phyloP scores from a whole-genome alignment of 768 basidiomycete genomes.

The Hebeloma cylindrosporum region DNA sequence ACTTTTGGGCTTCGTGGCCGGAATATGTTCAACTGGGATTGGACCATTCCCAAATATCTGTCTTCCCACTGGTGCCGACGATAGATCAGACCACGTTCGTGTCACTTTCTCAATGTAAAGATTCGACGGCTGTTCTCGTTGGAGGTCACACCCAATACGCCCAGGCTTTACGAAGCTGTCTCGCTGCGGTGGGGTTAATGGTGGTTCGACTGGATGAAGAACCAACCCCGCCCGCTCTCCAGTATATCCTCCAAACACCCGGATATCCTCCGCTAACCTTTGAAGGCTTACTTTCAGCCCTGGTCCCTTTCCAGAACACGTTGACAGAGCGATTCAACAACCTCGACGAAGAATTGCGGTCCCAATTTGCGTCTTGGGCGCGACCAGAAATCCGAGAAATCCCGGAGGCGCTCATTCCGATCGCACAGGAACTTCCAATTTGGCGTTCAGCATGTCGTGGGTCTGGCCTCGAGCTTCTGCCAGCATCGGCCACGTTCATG shows the following conservation, averaged over 20 bases:
- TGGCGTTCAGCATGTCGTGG: slow-evolving; percentile 26
- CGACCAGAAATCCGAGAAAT: slow-evolving; percentile 18
- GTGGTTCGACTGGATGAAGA: slow-evolving; percentile 19
- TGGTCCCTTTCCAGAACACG: slow-evolving; percentile 10
- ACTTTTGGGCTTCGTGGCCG: slow-evolving; percentile 33
- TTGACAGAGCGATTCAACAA: slow-evolving; percentile 17
- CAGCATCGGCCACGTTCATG: slow-evolving; percentile 16
- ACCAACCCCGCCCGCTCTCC: slow-evolving; percentile 21
- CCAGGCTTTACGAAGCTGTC: slow-evolving; percentile 11
- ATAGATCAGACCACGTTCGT: slow-evolving; percentile 24
- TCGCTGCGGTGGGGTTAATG: slow-evolving; percentile 12
- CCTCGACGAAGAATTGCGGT: slow-evolving; percentile 18
- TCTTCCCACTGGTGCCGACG: slow-evolving; percentile 38
- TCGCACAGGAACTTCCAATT: slow-evolving; percentile 33
- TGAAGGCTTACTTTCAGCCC: slow-evolving; percentile 20
- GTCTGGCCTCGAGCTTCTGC: slow-evolving; percentile 14
- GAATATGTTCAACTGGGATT: slow-evolving; percentile 19
- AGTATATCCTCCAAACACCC: slow-evolving; percentile 13
- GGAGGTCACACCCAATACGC: slow-evolving; percentile 7
- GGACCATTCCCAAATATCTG: slow-evolving; percentile 13
- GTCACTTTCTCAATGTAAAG: slow-evolving; percentile 31
- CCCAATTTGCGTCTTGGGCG: slow-evolving; percentile 33
- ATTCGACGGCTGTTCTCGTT: slow-evolving; percentile 25
- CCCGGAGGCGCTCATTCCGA: slow-evolving; percentile 11
- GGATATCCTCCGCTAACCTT: slow-evolving; percentile 16